These are phyloP conservation scores for Cyclospora cayetanensis DNA, from an alignment of 169 alveolate species.

Conservation along the genomic window DNA sequence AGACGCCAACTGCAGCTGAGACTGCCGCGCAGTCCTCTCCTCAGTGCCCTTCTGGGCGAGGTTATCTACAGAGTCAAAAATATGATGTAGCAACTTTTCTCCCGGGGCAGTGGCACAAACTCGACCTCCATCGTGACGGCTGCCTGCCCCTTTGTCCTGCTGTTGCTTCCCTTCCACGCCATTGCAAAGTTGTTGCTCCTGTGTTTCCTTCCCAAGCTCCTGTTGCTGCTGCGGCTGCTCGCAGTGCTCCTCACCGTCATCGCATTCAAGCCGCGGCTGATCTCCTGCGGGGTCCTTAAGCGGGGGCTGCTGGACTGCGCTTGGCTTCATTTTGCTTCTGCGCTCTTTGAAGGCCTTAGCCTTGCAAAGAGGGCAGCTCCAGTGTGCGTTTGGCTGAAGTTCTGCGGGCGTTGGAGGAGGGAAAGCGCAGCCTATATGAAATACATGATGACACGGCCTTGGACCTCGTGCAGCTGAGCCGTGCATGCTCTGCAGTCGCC, in stretches of 20 bases:
- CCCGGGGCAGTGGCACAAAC: background rate
- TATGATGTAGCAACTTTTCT: conserved; percentile 20
- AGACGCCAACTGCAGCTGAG: conserved; percentile 52
- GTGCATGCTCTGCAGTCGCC: background rate
- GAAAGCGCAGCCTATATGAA: conserved; percentile 61
- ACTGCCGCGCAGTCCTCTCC: conserved; percentile 23
- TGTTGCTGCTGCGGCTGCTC: background rate
- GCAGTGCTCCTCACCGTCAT: background rate
- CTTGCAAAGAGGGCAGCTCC: conserved; percentile 64
- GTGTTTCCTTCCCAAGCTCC: background rate
- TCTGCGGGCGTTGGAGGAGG: conserved; percentile 63
- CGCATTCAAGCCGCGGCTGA: too few species aligned
- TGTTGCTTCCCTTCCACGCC: background rate
- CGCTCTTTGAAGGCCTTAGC: conserved; percentile 56
- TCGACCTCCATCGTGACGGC: background rate
- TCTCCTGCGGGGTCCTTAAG: too few species aligned
- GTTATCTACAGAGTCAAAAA: conserved; percentile 21
- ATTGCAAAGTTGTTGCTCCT: background rate
- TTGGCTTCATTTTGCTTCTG: too few species aligned
- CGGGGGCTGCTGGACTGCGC: too few species aligned
- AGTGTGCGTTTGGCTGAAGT: conserved; percentile 54
- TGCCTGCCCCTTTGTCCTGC: background rate
- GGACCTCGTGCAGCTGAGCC: background rate
- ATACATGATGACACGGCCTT: conserved; percentile 62
- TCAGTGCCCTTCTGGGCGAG: conserved; percentile 39